Evolutionary conservation across 2,329 filamentous ascomycete species (phyloP).

Genomic region (Aspergillus tamarii): DNA sequence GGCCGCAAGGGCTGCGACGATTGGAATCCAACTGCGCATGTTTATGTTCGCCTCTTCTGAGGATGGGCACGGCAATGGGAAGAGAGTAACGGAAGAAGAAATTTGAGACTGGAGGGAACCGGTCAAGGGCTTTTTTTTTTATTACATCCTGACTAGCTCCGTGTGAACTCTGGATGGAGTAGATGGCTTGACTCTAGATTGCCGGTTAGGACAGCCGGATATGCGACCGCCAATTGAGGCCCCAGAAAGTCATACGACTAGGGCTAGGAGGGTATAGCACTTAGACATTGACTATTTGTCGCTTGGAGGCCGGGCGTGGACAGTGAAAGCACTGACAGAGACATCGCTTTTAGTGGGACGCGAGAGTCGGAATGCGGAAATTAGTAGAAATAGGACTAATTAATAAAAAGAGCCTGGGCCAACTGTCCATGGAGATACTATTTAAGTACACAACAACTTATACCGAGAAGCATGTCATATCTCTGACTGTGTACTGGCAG

Average conservation of each 20-base stretch:
- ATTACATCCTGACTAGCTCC: background rate
- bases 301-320: background rate
- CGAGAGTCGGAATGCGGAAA: background rate
- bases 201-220: background rate
- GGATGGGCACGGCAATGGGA: background rate
- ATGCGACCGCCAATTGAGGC: background rate
- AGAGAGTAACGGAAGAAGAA: background rate
- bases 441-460: background rate
- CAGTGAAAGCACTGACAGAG: background rate
- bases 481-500: background rate
- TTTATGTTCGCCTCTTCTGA: background rate
- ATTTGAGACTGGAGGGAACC: background rate
- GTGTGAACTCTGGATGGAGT: background rate
- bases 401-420: background rate
- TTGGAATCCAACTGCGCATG: constrained; percentile 5
- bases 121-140: background rate
- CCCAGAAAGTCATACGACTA: background rate
- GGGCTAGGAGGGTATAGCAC: background rate
- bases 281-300: background rate
- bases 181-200: background rate
- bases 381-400: background rate
- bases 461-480: background rate
- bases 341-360: background rate
- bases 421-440: background rate
- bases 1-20: constrained; percentile 13